phyloP scores from a whole-genome alignment of 208 protist species.

The Entamoeba invadens region DNA sequence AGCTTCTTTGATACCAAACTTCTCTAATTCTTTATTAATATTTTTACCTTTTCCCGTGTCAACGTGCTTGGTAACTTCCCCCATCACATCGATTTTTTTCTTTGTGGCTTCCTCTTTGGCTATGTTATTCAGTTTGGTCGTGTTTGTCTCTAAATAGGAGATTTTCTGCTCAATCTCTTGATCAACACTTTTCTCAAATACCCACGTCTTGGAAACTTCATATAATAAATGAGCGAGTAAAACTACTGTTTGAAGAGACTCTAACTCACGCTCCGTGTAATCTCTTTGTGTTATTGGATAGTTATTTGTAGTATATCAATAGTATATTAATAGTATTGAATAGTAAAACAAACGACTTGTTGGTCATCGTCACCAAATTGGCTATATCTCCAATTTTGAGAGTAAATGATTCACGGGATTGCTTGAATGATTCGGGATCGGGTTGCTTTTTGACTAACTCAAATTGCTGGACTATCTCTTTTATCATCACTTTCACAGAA shows the following conservation, averaged over 20 bases:
- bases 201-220: neutral
- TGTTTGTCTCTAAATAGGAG: neutral
- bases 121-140: neutral
- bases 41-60: neutral
- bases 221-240: neutral
- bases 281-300: too few relatives aligned
- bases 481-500: neutral
- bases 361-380: neutral
- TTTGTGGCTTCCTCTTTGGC: neutral
- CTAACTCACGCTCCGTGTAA: neutral
- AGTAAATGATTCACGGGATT: neutral
- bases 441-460: neutral
- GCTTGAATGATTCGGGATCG: neutral
- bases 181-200: neutral
- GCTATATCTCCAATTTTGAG: neutral
- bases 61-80: neutral
- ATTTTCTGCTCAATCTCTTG: neutral
- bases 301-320: too few relatives aligned
- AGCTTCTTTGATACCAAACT: neutral
- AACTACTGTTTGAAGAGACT: neutral
- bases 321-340: neutral
- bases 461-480: neutral
- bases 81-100: neutral
- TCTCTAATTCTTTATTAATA: neutral
- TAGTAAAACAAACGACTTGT: neutral